Evolutionary conservation across 805 yeast species (phyloP), one percentile per base, ranked within the genome.

Genomic region (Ogataea corticis): DNA sequence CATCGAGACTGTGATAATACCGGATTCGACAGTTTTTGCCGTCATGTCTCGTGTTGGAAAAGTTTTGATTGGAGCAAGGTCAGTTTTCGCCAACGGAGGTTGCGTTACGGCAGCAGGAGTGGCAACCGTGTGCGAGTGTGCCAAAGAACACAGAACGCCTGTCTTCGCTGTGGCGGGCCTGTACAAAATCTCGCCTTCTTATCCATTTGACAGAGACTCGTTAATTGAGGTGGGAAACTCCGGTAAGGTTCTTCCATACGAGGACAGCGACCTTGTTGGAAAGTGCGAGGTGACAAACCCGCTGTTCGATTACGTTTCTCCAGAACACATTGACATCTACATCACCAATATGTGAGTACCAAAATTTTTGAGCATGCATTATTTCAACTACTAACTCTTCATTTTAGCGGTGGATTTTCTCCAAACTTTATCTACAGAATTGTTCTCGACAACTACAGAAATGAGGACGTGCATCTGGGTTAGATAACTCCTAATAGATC

Each of bases 11-110:
- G 86, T 91, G 2, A 78, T 94, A 44, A 86, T 94, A 29, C 97
- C 99, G 1, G 99, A 94, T 62, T 78, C 96, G 4, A 85, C 96
- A 19, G 90, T 85, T 0, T 89, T 85, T 66, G 97, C 99, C 0
- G 89, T 94, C 38, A 94, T 94, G 98, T 87, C 97, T 31, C 75
- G 97, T 53, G 98, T 94, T 4, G 97, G 97, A 35, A 95, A 95
- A 65, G 99, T 94, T 25, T 81, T 94, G 48, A 79, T 95, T 43
- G 97, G 98, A 31, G 85, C 98, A 4, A 79, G 87, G 50, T 82
- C 96, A 0, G 97, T 94, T 4, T 86, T 94, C 63, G 96, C 96
- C 42, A 94, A 94, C 61, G 99, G 99, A 49, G 97, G 98, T 10
- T 86, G 96, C 54, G 79, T 89, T 39, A 81, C 96, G 2, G 80